Evolutionary conservation across 257 asterid species (phyloP).

Genomic region (Solanum chmielewskii): DNA sequence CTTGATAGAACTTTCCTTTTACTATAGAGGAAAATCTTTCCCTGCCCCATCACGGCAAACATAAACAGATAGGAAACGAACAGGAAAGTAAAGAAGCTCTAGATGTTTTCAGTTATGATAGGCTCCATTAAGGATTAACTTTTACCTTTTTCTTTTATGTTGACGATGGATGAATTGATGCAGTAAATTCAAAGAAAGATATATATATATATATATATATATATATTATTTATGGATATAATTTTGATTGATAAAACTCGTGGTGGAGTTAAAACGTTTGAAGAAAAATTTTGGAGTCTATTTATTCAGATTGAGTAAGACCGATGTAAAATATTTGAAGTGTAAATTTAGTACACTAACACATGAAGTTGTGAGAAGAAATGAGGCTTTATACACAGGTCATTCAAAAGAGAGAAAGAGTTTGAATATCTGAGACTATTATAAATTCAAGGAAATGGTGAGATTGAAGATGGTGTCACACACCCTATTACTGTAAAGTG

Average conservation of each 20-base stretch:
- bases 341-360: neutral
- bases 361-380: neutral
- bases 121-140: neutral
- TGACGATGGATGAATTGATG: neutral
- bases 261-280: neutral
- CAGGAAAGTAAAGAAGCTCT: neutral
- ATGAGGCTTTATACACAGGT: neutral
- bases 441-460: fast-evolving
- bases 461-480: neutral
- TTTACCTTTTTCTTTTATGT: neutral
- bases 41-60: neutral
- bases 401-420: neutral
- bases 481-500: fast-evolving
- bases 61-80: neutral
- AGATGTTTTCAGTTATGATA: neutral
- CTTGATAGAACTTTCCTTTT: neutral
- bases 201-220: neutral
- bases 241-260: neutral
- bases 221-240: neutral
- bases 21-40: neutral
- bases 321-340: neutral
- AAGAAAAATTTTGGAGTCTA: neutral
- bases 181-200: neutral
- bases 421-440: neutral
- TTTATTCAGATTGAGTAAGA: neutral